Evolutionary conservation across 78 protist genomes (phyloP), one percentile per base, ranked within the genome.

Genomic region (Protostelium mycophagum): DNA sequence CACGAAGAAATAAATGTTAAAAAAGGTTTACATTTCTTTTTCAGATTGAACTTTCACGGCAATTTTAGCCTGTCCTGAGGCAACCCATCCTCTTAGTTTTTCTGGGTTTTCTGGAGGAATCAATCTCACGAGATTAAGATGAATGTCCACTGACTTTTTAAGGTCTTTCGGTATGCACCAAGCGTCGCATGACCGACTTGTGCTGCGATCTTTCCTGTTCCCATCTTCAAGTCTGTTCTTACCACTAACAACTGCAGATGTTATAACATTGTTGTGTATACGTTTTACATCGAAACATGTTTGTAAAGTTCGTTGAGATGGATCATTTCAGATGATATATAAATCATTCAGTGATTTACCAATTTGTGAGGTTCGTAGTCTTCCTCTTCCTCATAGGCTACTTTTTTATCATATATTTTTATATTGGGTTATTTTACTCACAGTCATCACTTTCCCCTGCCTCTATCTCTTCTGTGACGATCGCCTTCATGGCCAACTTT

Each of bases 111-210:
- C 86, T 85, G 5, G n/a, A n/a, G n/a, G n/a, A n/a, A n/a, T n/a
- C n/a, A n/a, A n/a, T n/a, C n/a, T n/a, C n/a, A n/a, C n/a, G n/a
- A n/a, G n/a, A n/a, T n/a, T n/a, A n/a, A n/a, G n/a, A n/a, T n/a
- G n/a, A n/a, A n/a, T n/a, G n/a, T n/a, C n/a, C n/a, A 25, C 63
- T 16, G 35, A 37, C 63, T 36, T 16, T 85, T 36, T 85, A 85
- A 23, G 86, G 63, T 16, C 16, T 37, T 5, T 85, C 16, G 5
- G 86, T 85, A 85, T 5, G 86, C 93, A n/a, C 91, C 95, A 28
- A 94, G 23, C 34, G 92, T 34, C n/a, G 96, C 96, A 87, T 95
- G 96, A 73, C 92, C 88, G 34, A 35, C 37, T 87, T 95, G 96
- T 0, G 96, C 96, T 38, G 91, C 36, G 23, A 92, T 92, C 51